Evolutionary conservation across 768 basidiomycete genomes (phyloP), one percentile per base, ranked within the genome.

Genomic region (Termitomyces sp.): DNA sequence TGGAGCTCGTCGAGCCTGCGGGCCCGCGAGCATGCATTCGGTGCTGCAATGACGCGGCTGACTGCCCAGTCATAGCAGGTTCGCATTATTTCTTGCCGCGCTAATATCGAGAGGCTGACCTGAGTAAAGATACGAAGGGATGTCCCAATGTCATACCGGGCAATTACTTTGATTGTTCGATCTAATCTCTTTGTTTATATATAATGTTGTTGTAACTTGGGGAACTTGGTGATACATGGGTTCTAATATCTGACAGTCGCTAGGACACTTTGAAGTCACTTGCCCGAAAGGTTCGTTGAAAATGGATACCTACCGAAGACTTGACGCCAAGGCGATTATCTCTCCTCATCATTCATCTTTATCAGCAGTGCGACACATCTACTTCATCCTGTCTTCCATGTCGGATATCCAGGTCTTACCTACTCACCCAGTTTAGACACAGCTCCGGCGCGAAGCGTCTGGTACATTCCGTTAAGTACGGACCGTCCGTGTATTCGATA

Each of bases 1-100:
- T 82, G 12, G 82, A 84, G 59, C 67, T 83, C 22, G 70, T 83
- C 26, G 82, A 84, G 62, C 82, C 81, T 21, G 68, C 67, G 14
- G 79, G 68, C 5, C 64, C 63, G 4, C 71, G 82, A 4, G 81
- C 80, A 4, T 84, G 82, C 64, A 79, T 84, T 56, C 74, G 73
- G 61, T 84, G 82, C 60, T 84, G 82, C 60, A 77, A 82, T 51
- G 74, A 82, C 57, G 66, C 71, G 2, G 72, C 67, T 2, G 82
- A 84, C 63, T 84, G 81, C 63, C 80, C 79, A 15, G 68, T 70
- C 5, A 70, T 74, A 60, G 72, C 67, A 63, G 80, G 80, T 78
- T 62, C 14, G 3, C n/a, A 45, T 5, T 7, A 15, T 11, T 4
- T 37, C 24, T 38, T 26, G 9, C 15, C 5, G 8, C 32, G 1